Percentiles rank a stretch among this genome's conserved stretches.
Evolutionary conservation across 495 filamentous ascomycete genomes (phyloP).

Genomic region (Trichoderma gamsii): DNA sequence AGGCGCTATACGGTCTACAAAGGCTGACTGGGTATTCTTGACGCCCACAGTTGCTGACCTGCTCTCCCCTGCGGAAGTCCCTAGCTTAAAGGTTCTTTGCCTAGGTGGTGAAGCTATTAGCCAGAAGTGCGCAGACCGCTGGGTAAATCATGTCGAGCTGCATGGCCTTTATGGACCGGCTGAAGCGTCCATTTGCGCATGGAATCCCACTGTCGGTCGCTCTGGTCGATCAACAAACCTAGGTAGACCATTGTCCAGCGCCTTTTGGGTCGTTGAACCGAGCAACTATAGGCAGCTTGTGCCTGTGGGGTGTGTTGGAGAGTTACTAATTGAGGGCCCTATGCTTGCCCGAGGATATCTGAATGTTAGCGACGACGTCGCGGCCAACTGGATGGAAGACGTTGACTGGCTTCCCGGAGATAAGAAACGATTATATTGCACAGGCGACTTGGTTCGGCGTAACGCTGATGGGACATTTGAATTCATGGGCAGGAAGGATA

Average conservation of each 20-base stretch:
- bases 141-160: conserved; percentile 17
- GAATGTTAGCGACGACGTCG: conserved; percentile 19
- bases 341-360: conserved; percentile 37
- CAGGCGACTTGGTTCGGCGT: conserved; percentile 45
- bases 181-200: conserved; percentile 31
- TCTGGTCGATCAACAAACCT: conserved; percentile 26
- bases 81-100: conserved; percentile 31
- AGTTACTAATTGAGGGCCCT: conserved; percentile 44
- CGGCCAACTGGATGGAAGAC: conserved; percentile 30
- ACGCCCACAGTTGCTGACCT: conserved; percentile 46
- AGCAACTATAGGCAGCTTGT: conserved; percentile 36
- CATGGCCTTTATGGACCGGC: conserved; percentile 34
- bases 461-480: conserved; percentile 23
- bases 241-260: conserved; percentile 23
- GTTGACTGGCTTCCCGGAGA: conserved; percentile 33
- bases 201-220: conserved; percentile 21
- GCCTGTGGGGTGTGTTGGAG: conserved; percentile 55
- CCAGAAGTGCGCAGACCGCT: conserved; percentile 22
- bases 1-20: conserved; percentile 30
- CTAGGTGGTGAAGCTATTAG: conserved; percentile 30
- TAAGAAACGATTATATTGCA: conserved; percentile 29
- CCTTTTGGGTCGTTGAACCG: conserved; percentile 37
- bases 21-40: conserved; percentile 45
- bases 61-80: conserved; percentile 36
- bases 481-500: conserved; percentile 24